phyloP scores from a whole-genome alignment of 108 stramenopile genomes.

The Nitzschia putrida region DNA sequence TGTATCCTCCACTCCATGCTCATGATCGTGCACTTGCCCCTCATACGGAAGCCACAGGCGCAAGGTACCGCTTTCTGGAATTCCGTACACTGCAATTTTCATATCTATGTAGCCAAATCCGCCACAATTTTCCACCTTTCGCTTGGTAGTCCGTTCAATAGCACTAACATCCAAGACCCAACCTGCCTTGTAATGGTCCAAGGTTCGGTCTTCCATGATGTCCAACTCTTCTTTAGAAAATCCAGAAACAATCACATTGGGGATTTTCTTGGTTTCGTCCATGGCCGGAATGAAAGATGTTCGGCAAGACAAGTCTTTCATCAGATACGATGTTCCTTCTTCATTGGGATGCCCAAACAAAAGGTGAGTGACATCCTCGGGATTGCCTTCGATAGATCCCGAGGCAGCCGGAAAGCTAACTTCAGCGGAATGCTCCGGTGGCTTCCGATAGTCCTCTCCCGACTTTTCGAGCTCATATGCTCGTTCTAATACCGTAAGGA shows the following conservation, averaged over 20 bases:
- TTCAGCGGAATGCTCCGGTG: background rate
- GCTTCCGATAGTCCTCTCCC: too few relatives aligned
- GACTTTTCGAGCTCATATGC: slow-evolving; percentile 35
- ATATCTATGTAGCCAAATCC: slow-evolving; percentile 86
- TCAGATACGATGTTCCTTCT: slow-evolving; percentile 36
- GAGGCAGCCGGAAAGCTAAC: slow-evolving; percentile 16
- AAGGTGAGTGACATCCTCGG: slow-evolving; percentile 41
- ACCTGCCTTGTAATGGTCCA: slow-evolving; percentile 60
- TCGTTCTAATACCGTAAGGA: slow-evolving; percentile 69
- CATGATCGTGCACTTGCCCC: slow-evolving; percentile 32
- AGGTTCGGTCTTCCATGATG: slow-evolving; percentile 54
- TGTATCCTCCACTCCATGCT: slow-evolving; percentile 8
- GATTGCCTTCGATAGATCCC: slow-evolving; percentile 33
- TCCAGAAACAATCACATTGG: slow-evolving; percentile 69
- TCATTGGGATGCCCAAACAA: slow-evolving; percentile 52
- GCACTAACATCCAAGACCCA: slow-evolving; percentile 86
- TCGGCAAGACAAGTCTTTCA: slow-evolving; percentile 70
- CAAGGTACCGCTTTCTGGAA: slow-evolving; percentile 69
- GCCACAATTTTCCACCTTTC: slow-evolving; percentile 71
- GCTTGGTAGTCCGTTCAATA: slow-evolving; percentile 75
- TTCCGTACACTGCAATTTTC: slow-evolving; percentile 85
- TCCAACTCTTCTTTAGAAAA: slow-evolving; percentile 59
- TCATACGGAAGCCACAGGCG: slow-evolving; percentile 77
- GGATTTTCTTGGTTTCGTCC: slow-evolving; percentile 42
- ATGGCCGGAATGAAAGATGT: slow-evolving; percentile 84